Evolutionary conservation across 441 rosid genomes (phyloP).

Genomic region (Mallotus repandus): DNA sequence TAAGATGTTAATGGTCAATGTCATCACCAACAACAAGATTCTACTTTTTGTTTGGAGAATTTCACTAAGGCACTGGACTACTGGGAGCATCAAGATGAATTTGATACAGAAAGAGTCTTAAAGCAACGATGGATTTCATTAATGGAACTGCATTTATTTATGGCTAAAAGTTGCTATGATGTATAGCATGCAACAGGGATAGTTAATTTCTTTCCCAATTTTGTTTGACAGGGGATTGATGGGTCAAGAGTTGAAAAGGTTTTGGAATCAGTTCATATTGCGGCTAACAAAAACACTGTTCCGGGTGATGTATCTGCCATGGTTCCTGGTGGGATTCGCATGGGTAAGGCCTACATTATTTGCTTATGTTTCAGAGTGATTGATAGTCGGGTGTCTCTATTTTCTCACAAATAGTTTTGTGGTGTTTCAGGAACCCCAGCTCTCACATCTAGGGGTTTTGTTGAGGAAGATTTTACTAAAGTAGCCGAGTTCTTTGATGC

Average conservation of each 20-base stretch:
- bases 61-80: not conserved
- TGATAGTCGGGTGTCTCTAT: not conserved
- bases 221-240: constrained; percentile 69
- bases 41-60: not conserved
- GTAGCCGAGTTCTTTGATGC: constrained; percentile 89
- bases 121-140: constrained; percentile 2
- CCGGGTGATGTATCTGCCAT: constrained; percentile 98
- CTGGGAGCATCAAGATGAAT: not conserved
- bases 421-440: constrained; percentile 86
- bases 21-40: not conserved
- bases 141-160: not conserved
- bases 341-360: constrained; percentile 59
- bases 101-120: not conserved
- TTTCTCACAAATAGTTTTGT: constrained; percentile 18
- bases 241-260: constrained; percentile 98
- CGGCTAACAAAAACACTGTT: constrained; percentile 96
- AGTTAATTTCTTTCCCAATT: not conserved
- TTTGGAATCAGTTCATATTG: constrained; percentile 82
- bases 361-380: constrained; percentile 16
- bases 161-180: not conserved
- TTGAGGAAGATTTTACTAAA: constrained; percentile 80
- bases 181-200: constrained; percentile 9
- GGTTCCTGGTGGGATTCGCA: constrained; percentile 99
- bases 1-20: not conserved
- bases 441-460: constrained; percentile 88